A percentile compares a stretch with the other conserved stretches of the same genome.
Conservation (phyloP, 768 basidiomycete species). For the Boletus insuetus region DNA sequence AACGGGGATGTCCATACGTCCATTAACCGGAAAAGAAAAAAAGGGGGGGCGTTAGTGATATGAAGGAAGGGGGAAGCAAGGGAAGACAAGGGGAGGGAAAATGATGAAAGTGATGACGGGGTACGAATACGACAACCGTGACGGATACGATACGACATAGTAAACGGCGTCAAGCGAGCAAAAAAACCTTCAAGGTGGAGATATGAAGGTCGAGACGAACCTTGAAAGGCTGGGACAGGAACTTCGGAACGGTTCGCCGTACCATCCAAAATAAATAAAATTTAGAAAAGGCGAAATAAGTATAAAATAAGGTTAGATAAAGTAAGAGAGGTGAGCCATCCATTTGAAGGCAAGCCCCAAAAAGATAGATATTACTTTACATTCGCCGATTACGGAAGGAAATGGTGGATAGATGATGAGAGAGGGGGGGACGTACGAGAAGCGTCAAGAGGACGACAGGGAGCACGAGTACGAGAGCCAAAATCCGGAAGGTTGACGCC, state of each 20-base stretch:
- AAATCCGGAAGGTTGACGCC: constrained; percentile 61
- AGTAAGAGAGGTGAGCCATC: constrained; percentile 1
- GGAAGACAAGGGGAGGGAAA: not conserved
- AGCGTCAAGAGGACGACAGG: constrained; percentile 61
- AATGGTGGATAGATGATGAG: not conserved
- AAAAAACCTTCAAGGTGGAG: constrained; percentile 7
- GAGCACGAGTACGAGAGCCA: constrained; percentile 50
- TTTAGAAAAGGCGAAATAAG: not conserved
- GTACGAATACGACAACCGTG: not conserved
- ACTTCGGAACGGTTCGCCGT: constrained; percentile 14
- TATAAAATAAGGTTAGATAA: constrained; percentile 11
- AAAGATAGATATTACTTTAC: constrained; percentile 4
- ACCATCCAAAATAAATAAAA: not conserved
- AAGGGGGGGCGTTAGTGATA: constrained; percentile 5
- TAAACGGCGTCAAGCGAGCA: constrained; percentile 3
- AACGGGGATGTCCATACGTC: not conserved
- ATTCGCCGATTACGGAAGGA: constrained; percentile 10
- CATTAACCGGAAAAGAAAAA: not conserved
- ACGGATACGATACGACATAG: not conserved
- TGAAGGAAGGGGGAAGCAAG: not conserved
- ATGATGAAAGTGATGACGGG: not conserved
- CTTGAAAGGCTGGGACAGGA: not conserved
- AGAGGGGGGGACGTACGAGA: constrained; percentile 46
- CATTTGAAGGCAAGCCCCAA: not conserved
- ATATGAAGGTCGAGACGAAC: constrained; percentile 7